Conservation (phyloP, 768 basidiomycete genomes). For the Sarcodon aspratus region DNA sequence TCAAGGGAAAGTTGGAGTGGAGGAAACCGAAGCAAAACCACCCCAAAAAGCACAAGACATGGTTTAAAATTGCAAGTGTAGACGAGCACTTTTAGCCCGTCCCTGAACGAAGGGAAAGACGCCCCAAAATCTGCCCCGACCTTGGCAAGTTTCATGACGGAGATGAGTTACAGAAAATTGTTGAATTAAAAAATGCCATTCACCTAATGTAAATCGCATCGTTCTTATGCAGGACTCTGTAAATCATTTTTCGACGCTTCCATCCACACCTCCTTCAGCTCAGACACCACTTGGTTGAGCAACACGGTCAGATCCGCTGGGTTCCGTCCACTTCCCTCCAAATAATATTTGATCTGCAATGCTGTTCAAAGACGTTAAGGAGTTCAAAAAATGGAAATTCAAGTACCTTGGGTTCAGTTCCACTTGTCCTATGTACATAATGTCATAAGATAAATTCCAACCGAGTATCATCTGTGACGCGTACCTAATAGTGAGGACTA, state of each 20-base stretch:
- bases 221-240: background rate
- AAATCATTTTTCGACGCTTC: constrained; percentile 38
- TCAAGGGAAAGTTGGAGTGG: too few relatives aligned
- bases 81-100: too few relatives aligned
- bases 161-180: background rate
- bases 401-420: constrained; percentile 79
- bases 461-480: background rate
- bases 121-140: too few relatives aligned
- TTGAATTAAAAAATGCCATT: background rate
- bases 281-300: constrained; percentile 45
- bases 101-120: too few relatives aligned
- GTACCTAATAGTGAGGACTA: constrained; percentile 65
- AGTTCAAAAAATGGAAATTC: background rate
- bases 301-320: constrained; percentile 30
- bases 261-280: constrained; percentile 61
- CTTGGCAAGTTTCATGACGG: too few relatives aligned
- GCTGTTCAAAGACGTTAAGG: background rate
- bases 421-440: constrained; percentile 58
- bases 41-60: too few relatives aligned
- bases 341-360: constrained; percentile 72
- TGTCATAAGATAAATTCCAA: background rate
- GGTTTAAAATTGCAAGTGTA: too few relatives aligned
- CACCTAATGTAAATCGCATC: background rate
- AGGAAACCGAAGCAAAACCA: too few relatives aligned
- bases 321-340: constrained; percentile 65